Evolutionary conservation across 2,329 filamentous ascomycete species (phyloP).

Genomic region (Botrytis byssoidea): DNA sequence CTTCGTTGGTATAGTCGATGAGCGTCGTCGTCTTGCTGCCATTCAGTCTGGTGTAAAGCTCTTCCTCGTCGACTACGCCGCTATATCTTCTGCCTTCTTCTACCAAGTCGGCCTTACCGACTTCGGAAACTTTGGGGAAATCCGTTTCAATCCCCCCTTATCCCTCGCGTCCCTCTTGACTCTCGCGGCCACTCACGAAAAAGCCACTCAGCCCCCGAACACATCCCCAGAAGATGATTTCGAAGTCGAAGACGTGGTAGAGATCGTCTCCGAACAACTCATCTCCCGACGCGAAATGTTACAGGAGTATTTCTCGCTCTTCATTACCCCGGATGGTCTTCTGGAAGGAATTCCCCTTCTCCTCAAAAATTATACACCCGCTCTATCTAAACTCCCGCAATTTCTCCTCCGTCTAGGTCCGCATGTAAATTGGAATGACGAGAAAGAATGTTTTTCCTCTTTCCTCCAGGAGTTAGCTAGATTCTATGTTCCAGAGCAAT

Average conservation of each 20-base stretch:
- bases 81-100: conserved; percentile 83
- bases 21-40: conserved; percentile 80
- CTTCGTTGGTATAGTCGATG: conserved; percentile 91
- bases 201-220: conserved; percentile 43
- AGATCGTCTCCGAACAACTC: conserved; percentile 65
- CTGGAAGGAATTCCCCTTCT: conserved; percentile 79
- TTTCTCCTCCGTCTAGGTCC: conserved; percentile 89
- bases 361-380: conserved; percentile 83
- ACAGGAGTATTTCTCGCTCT: conserved; percentile 85
- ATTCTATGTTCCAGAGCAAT: conserved; percentile 85
- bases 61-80: conserved; percentile 89
- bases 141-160: conserved; percentile 76
- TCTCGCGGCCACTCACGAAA: conserved; percentile 72
- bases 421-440: conserved; percentile 80
- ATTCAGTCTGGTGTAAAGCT: conserved; percentile 91
- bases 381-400: conserved; percentile 79
- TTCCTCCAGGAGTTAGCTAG: conserved; percentile 84
- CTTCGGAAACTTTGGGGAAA: conserved; percentile 89
- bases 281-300: conserved; percentile 82
- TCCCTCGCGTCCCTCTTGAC: conserved; percentile 67
- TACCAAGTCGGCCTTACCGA: conserved; percentile 94
- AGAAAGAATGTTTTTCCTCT: conserved; percentile 80
- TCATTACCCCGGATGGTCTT: conserved; percentile 75
- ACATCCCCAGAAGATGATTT: conserved; percentile 50
- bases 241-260: conserved; percentile 64